Percentiles rank a stretch among this genome's conserved stretches.
phyloP scores from a whole-genome alignment of 2,329 filamentous ascomycete genomes.

The Neofusicoccum sp. region DNA sequence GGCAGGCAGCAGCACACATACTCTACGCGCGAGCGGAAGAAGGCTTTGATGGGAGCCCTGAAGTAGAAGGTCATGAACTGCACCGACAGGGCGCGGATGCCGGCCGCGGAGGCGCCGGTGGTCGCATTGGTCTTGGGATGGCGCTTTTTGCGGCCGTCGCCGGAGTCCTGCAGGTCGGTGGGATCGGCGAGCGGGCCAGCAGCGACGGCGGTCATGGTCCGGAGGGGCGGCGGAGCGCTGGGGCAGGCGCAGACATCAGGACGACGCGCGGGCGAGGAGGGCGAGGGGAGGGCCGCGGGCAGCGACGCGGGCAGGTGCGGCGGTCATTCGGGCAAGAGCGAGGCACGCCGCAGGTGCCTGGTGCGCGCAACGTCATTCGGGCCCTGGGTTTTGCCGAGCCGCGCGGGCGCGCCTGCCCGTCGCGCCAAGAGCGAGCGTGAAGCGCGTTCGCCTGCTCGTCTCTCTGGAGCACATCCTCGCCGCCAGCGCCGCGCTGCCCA shows the following conservation, averaged over 20 bases:
- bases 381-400: constrained; percentile 1
- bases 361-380: constrained; percentile 18
- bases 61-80: constrained; percentile 82
- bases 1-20: constrained; percentile 53
- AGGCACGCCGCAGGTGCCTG: constrained; percentile 8
- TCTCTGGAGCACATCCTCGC: constrained; percentile 12
- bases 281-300: neutral
- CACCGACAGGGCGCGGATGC: constrained; percentile 79
- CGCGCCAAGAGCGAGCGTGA: constrained; percentile 22
- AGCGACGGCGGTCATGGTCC: constrained; percentile 42
- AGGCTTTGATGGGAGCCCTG: constrained; percentile 85
- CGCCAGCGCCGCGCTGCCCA: constrained; percentile 17
- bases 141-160: constrained; percentile 28
- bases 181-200: constrained; percentile 27
- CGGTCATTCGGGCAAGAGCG: constrained; percentile 15
- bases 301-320: neutral
- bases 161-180: constrained; percentile 4
- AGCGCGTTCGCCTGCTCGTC: constrained; percentile 20
- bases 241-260: constrained; percentile 15
- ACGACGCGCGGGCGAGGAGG: neutral
- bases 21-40: constrained; percentile 88
- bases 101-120: constrained; percentile 80
- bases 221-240: constrained; percentile 27
- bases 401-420: neutral
- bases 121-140: constrained; percentile 62